These are phyloP conservation scores for Hysterium pulicare DNA, from an alignment of 2,329 filamentous ascomycete genomes.

Conservation along the genomic window DNA sequence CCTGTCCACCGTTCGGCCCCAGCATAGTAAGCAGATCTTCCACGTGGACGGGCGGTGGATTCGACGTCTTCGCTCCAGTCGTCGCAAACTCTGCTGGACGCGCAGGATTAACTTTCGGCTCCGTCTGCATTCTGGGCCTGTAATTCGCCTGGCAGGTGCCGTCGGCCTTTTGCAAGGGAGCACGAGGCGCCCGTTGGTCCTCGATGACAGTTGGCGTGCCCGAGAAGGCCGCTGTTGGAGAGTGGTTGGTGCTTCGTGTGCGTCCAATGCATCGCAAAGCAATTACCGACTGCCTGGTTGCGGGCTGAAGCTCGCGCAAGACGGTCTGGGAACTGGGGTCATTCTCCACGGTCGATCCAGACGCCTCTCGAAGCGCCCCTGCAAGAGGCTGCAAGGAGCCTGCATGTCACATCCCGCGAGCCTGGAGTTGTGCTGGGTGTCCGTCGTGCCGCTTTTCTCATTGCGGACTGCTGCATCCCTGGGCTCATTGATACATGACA, in stretches of 20 bases:
- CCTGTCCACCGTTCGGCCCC: slow-evolving; percentile 22
- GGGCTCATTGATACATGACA: slow-evolving; percentile 2
- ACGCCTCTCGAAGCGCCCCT: slow-evolving; percentile 11
- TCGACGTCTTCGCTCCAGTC: too few relatives aligned
- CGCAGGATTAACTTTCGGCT: slow-evolving; percentile 5
- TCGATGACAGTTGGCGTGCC: slow-evolving; percentile 25
- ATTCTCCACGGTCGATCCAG: slow-evolving; percentile 25
- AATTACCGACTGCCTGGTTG: slow-evolving; percentile 30
- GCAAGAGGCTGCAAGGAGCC: slow-evolving; percentile 6
- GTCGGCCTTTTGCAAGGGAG: slow-evolving; percentile 4
- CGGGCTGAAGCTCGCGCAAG: slow-evolving; percentile 11
- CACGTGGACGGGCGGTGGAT: slow-evolving; percentile 32
- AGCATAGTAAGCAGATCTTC: slow-evolving; percentile 26
- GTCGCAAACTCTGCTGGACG: too few relatives aligned
- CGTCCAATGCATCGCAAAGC: slow-evolving; percentile 13
- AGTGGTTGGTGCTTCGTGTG: slow-evolving; percentile 1
- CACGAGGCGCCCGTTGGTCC: slow-evolving; percentile 27
- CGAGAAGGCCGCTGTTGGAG: slow-evolving; percentile 9
- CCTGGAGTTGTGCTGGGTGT: slow-evolving; percentile 12
- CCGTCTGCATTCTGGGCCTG: too few relatives aligned
- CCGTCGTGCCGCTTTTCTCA: slow-evolving; percentile 18
- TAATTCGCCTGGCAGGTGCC: background rate
- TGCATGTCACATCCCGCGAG: slow-evolving; percentile 21
- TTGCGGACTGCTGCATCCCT: slow-evolving; percentile 13
- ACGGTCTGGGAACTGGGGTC: slow-evolving; percentile 21